Evolutionary conservation across 768 basidiomycete genomes (phyloP).

Genomic region (Cubamyces lactineus): DNA sequence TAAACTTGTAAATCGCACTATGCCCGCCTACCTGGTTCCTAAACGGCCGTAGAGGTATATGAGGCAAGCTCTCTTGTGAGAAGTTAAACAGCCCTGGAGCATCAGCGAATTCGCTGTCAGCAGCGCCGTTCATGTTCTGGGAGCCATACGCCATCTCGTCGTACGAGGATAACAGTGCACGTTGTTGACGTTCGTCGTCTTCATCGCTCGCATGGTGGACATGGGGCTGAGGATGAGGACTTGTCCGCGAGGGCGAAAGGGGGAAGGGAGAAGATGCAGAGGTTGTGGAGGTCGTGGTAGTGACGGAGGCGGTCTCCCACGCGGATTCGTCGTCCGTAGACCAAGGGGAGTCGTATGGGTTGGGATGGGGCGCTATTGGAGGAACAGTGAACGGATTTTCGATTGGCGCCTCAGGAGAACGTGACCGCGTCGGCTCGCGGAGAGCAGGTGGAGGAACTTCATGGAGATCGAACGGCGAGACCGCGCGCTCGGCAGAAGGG

Average conservation of each 20-base stretch:
- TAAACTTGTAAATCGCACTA: slow-evolving; percentile 96
- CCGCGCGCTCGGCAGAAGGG: slow-evolving; percentile 6
- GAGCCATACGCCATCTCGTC: slow-evolving; percentile 26
- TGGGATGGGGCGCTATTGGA: slow-evolving; percentile 21
- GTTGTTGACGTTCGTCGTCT: slow-evolving; percentile 35
- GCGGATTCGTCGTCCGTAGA: slow-evolving; percentile 78
- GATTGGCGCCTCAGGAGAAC: slow-evolving; percentile 28
- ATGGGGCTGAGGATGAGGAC: slow-evolving; percentile 35
- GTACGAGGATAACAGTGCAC: slow-evolving; percentile 26
- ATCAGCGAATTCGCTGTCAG: slow-evolving; percentile 42
- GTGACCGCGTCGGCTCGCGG: slow-evolving; percentile 22
- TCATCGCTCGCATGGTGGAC: slow-evolving; percentile 38
- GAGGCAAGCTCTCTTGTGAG: slow-evolving; percentile 68
- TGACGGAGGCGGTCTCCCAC: slow-evolving; percentile 72
- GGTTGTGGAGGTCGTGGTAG: slow-evolving; percentile 63
- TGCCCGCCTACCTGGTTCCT: slow-evolving; percentile 98
- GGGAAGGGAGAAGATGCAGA: slow-evolving; percentile 47
- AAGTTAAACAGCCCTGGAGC: slow-evolving; percentile 42
- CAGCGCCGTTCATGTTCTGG: slow-evolving; percentile 24
- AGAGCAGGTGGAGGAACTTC: slow-evolving; percentile 29
- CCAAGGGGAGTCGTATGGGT: slow-evolving; percentile 56
- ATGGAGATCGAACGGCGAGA: slow-evolving; percentile 22
- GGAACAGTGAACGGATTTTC: slow-evolving; percentile 25
- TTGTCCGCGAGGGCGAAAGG: slow-evolving; percentile 37
- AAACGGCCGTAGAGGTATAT: slow-evolving; percentile 93